These are phyloP conservation scores for Moniliella sp. DNA, from an alignment of 1,284 basidiomycete species.

Conservation along the genomic window DNA sequence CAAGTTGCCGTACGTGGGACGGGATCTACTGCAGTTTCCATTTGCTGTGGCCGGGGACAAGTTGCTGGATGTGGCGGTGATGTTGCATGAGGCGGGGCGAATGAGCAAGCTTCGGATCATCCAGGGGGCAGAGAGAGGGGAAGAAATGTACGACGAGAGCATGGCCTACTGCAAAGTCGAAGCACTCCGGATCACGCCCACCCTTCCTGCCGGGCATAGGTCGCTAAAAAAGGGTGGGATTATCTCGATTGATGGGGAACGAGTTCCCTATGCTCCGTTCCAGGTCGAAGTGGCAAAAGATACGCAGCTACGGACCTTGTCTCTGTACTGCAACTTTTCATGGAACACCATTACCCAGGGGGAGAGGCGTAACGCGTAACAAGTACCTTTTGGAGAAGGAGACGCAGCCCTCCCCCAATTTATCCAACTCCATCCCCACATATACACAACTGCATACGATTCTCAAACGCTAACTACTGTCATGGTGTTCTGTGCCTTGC, in stretches of 20 bases:
- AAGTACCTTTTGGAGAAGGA: no score
- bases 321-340: slow-evolving; percentile 1
- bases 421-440: no score
- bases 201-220: slow-evolving; percentile 9
- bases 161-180: slow-evolving; percentile 26
- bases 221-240: slow-evolving; percentile 9
- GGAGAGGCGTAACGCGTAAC: no score
- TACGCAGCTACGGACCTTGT: slow-evolving; percentile 36
- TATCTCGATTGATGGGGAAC: slow-evolving; percentile 58
- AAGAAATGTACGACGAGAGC: slow-evolving; percentile 13
- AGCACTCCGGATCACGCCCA: slow-evolving; percentile 22
- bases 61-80: slow-evolving; percentile 17
- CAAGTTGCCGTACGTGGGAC: slow-evolving; percentile 25
- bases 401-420: no score
- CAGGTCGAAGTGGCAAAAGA: slow-evolving; percentile 60
- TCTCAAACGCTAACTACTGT: no score
- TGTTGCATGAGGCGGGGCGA: slow-evolving; percentile 14
- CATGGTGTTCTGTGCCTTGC: no score
- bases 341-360: no score
- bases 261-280: slow-evolving; percentile 54
- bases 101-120: slow-evolving; percentile 14
- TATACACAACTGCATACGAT: no score
- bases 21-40: slow-evolving; percentile 28
- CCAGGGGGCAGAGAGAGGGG: slow-evolving; percentile 15
- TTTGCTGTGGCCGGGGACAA: slow-evolving; percentile 21